A percentile compares a stretch with the other conserved stretches of the same genome.
Conservation (phyloP, 139 green algal genomes). For the Picochlorum costavermella region DNA sequence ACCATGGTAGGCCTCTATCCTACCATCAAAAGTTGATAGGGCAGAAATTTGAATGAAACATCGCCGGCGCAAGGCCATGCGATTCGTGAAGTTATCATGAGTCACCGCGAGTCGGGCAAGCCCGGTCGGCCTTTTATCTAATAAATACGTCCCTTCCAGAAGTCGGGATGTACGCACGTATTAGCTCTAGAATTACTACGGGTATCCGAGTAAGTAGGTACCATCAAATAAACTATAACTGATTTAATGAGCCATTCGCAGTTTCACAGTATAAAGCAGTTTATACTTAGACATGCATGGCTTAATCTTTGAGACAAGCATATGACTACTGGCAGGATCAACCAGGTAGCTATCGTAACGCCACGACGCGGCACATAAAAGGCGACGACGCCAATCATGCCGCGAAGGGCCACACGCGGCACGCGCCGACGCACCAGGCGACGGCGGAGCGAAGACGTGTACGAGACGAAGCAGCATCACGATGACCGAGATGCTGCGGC, state of each 20-base stretch:
- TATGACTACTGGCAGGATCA: constrained; percentile 97
- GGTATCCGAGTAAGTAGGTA: constrained; percentile 77
- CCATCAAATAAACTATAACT: constrained; percentile 99
- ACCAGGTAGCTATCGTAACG: constrained; percentile 71
- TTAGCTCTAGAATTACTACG: constrained; percentile 90
- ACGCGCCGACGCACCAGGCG: not conserved
- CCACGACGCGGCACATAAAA: not conserved
- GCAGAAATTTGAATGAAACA: too few species aligned
- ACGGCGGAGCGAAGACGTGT: too few species aligned
- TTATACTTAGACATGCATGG: constrained; percentile 99
- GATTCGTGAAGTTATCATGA: constrained; percentile 93
- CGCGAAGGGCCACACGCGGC: not conserved
- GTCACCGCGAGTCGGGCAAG: constrained; percentile 49
- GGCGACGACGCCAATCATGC: not conserved
- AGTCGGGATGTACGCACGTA: constrained; percentile 84
- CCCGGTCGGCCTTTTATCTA: constrained; percentile 70
- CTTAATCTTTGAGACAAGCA: constrained; percentile 99
- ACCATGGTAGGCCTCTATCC: constrained; percentile 76
- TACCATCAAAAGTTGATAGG: constrained; percentile 58
- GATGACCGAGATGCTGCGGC: too few species aligned
- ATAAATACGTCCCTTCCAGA: constrained; percentile 89
- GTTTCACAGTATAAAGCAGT: constrained; percentile 99
- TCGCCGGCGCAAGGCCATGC: too few species aligned
- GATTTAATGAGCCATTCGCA: constrained; percentile 99
- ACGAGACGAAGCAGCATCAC: too few species aligned